Conservation (phyloP, 1,284 basidiomycete genomes). For the Leccinum pallidistipes region DNA sequence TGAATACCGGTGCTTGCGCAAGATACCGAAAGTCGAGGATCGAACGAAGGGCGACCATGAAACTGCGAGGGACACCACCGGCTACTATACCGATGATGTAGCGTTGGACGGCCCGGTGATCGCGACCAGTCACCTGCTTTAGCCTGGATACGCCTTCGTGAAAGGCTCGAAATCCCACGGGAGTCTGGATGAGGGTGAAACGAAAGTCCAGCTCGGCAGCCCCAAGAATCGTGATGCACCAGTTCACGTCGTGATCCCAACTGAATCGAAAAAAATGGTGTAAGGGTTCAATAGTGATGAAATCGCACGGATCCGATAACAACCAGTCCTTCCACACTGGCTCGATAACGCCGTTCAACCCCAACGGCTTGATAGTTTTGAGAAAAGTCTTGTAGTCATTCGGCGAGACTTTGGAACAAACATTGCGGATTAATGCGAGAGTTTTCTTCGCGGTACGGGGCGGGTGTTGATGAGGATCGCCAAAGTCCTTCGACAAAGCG, state of each 20-base stretch:
- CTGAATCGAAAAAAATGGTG: conserved; percentile 1
- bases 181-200: conserved; percentile 10
- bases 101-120: conserved; percentile 4
- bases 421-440: background rate
- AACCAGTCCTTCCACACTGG: conserved; percentile 15
- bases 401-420: background rate
- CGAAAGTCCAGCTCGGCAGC: conserved; percentile 6
- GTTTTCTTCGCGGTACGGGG: conserved; percentile 2
- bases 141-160: conserved; percentile 5
- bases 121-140: background rate
- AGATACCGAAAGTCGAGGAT: conserved; percentile 4
- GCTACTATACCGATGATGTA: conserved; percentile 2
- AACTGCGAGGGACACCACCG: background rate
- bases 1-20: conserved; percentile 8
- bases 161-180: background rate
- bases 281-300: conserved; percentile 5
- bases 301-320: conserved; percentile 5
- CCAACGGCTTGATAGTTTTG: conserved; percentile 1
- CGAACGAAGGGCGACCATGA: conserved; percentile 1
- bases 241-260: conserved; percentile 7
- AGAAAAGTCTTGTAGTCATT: conserved; percentile 5
- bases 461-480: background rate
- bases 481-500: conserved; percentile 5
- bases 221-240: conserved; percentile 8
- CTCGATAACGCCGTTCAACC: conserved; percentile 7